Evolutionary conservation across 164 flowering plant species (phyloP).

Genomic region (Magnolia officinalis): DNA sequence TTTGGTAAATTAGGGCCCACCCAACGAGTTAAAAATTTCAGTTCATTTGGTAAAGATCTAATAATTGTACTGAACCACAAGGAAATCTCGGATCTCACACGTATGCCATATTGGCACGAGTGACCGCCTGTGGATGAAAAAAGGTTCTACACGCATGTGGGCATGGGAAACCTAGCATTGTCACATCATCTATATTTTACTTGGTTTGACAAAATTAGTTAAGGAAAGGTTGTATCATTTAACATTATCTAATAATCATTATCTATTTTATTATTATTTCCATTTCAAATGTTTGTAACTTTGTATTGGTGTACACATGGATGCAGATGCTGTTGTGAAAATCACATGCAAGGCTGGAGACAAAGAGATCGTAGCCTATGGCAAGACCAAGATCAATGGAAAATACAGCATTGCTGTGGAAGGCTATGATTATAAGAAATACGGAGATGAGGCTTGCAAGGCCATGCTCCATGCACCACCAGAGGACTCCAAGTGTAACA

Average conservation of each 20-base stretch:
- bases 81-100: background rate
- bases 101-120: too few relatives aligned
- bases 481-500: constrained; percentile 55
- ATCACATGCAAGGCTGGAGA: constrained; percentile 59
- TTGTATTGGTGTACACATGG: constrained; percentile 8
- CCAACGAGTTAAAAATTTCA: too few relatives aligned
- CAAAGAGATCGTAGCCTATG: constrained; percentile 52
- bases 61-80: too few relatives aligned
- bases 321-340: constrained; percentile 63
- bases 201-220: constrained; percentile 16
- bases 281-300: background rate
- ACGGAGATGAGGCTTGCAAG: constrained; percentile 50
- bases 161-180: too few relatives aligned
- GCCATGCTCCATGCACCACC: constrained; percentile 64
- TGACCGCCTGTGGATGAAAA: too few relatives aligned
- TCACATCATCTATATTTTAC: too few relatives aligned
- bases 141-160: too few relatives aligned
- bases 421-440: constrained; percentile 50
- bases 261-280: too few relatives aligned
- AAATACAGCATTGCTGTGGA: constrained; percentile 50
- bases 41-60: too few relatives aligned
- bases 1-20: too few relatives aligned
- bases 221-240: constrained; percentile 23
- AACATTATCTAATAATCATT: constrained; percentile 5
- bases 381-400: constrained; percentile 65